A percentile compares a stretch with the other conserved stretches of the same genome.
Evolutionary conservation across 140 eudicot species (phyloP).

Genomic region (Ambrosia hybrid): DNA sequence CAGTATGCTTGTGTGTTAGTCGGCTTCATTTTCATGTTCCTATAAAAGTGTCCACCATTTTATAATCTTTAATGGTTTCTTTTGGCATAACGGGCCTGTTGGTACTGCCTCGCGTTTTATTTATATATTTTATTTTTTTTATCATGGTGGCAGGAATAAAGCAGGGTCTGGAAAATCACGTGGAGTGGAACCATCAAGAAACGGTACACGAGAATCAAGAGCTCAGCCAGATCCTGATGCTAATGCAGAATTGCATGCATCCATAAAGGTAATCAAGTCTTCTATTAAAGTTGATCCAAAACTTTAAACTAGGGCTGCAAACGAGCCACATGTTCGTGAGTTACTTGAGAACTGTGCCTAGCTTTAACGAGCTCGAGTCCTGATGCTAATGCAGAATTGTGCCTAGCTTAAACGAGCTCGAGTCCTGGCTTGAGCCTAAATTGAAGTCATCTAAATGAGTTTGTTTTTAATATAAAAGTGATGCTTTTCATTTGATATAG

Average conservation of each 20-base stretch:
- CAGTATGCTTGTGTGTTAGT: constrained; percentile 4
- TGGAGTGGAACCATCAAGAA: constrained; percentile 54
- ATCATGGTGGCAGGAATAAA: constrained; percentile 50
- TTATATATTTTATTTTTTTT: background rate
- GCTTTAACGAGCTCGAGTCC: background rate
- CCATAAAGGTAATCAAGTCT: constrained; percentile 53
- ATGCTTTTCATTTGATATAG: background rate
- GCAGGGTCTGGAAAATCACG: constrained; percentile 57
- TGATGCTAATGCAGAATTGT: too few relatives aligned
- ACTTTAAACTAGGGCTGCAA: background rate
- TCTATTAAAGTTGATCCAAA: background rate
- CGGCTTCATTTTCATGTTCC: background rate
- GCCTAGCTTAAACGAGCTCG: background rate
- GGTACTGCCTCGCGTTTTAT: background rate
- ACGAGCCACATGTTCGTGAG: background rate
- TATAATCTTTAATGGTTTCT: background rate
- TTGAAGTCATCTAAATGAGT: background rate
- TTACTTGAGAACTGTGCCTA: background rate
- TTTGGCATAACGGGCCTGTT: background rate
- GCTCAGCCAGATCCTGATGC: constrained; percentile 89
- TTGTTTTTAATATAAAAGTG: background rate
- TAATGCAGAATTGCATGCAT: constrained; percentile 79
- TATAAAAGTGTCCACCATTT: background rate
- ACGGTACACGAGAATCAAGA: constrained; percentile 54
- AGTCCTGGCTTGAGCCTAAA: background rate